phyloP scores from a whole-genome alignment of 2,329 filamentous ascomycete species.

The Trichoderma hamatum region DNA sequence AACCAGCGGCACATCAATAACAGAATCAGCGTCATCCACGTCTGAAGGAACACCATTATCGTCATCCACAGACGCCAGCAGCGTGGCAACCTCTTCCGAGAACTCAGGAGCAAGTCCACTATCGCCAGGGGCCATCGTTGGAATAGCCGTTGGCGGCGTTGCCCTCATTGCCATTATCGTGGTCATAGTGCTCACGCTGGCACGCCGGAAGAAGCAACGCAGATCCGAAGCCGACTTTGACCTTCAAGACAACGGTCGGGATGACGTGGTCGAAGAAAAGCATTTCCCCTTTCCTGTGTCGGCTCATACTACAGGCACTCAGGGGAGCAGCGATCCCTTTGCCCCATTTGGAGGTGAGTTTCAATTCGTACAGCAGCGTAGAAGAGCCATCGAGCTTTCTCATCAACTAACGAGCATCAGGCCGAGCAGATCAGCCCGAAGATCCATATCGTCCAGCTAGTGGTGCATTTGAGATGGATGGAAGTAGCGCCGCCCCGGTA shows the following conservation, averaged over 20 bases:
- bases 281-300: slow-evolving; percentile 33
- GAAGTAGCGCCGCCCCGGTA: slow-evolving; percentile 36
- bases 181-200: slow-evolving; percentile 31
- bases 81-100: not conserved
- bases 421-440: slow-evolving; percentile 40
- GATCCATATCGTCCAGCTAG: slow-evolving; percentile 35
- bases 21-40: slow-evolving; percentile 6
- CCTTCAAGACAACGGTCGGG: slow-evolving; percentile 26
- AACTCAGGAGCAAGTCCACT: slow-evolving; percentile 28
- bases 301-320: slow-evolving; percentile 35
- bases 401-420: slow-evolving; percentile 32
- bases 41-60: slow-evolving; percentile 24
- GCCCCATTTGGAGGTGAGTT: slow-evolving; percentile 50
- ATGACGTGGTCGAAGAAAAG: slow-evolving; percentile 36
- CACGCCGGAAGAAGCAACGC: slow-evolving; percentile 31
- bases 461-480: slow-evolving; percentile 46
- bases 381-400: not conserved
- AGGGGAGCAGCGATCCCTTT: slow-evolving; percentile 43
- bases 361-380: not conserved
- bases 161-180: slow-evolving; percentile 35
- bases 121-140: slow-evolving; percentile 40
- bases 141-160: slow-evolving; percentile 39
- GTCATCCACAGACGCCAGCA: slow-evolving; percentile 28
- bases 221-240: slow-evolving; percentile 18
- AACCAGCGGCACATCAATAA: not conserved